Evolutionary conservation across 257 asterid genomes (phyloP).

Genomic region (Petunia secreta): DNA sequence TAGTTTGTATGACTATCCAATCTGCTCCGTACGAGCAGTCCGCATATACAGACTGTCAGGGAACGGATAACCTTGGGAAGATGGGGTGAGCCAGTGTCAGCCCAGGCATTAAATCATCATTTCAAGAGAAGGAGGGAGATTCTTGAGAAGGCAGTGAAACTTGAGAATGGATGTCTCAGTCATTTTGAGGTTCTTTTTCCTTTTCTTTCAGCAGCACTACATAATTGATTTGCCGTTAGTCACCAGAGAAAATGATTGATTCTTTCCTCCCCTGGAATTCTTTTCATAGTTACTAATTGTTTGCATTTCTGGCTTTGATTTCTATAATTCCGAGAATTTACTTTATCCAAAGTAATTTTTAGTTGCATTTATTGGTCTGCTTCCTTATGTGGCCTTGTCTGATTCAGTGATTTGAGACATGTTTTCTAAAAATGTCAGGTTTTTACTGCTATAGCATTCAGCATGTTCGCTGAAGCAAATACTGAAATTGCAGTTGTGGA

Average conservation of each 20-base stretch:
- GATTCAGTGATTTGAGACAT: too few relatives aligned
- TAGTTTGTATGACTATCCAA: conserved; percentile 23
- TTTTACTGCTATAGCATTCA: conserved; percentile 86
- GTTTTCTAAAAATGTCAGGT: conserved; percentile 52
- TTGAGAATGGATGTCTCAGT: conserved; percentile 70
- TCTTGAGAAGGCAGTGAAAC: conserved; percentile 61
- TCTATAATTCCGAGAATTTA: neutral
- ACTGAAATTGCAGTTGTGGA: conserved; percentile 91
- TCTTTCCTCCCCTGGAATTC: neutral
- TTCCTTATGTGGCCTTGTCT: neutral
- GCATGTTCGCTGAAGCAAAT: conserved; percentile 78
- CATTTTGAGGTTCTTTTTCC: conserved; percentile 79
- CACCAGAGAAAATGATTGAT: neutral
- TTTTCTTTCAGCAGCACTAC: neutral
- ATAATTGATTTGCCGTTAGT: neutral
- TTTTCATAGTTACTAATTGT: neutral
- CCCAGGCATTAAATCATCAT: conserved; percentile 59
- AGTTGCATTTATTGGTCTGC: neutral
- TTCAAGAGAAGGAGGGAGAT: conserved; percentile 56
- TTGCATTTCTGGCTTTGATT: neutral
- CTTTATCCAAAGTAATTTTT: neutral
- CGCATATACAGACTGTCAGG: conserved; percentile 85
- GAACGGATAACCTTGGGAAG: conserved; percentile 86
- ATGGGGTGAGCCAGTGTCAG: conserved; percentile 70
- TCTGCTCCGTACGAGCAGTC: conserved; percentile 50